Percentiles rank a stretch among this genome's conserved stretches.
These are phyloP conservation scores for Scytalidium sp. DNA, from an alignment of 2,329 filamentous ascomycete species.

Conservation along the genomic window DNA sequence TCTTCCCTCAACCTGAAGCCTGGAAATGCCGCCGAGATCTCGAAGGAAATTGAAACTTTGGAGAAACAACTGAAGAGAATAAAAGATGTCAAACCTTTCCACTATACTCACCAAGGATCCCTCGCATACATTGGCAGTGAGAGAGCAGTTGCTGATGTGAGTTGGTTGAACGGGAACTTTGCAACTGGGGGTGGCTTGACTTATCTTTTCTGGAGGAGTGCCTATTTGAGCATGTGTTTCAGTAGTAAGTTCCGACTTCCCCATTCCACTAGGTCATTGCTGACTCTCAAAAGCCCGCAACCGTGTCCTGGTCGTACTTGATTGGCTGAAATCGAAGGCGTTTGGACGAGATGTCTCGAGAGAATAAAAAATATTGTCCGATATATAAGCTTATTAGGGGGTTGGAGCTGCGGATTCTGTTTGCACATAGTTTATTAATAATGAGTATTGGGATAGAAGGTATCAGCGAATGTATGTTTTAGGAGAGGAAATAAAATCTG, in stretches of 20 bases:
- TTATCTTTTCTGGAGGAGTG: slow-evolving; percentile 97
- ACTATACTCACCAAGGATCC: slow-evolving; percentile 97
- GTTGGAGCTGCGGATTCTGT: neutral
- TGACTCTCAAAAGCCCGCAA: slow-evolving; percentile 67
- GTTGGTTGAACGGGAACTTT: slow-evolving; percentile 95
- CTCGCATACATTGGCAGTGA: slow-evolving; percentile 98
- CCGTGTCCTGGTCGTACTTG: slow-evolving; percentile 84
- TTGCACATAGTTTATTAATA: neutral
- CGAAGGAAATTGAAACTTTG: slow-evolving; percentile 74
- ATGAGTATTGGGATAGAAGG: neutral
- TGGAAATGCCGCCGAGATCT: slow-evolving; percentile 63
- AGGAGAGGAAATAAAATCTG: too few species aligned
- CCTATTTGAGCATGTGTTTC: slow-evolving; percentile 99
- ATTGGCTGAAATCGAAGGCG: slow-evolving; percentile 96
- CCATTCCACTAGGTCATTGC: neutral
- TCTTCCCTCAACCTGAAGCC: slow-evolving; percentile 57
- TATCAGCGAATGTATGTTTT: neutral
- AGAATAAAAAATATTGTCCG: slow-evolving; percentile 53
- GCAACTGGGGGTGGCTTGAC: slow-evolving; percentile 91
- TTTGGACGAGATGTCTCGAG: slow-evolving; percentile 94
- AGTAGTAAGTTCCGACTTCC: slow-evolving; percentile 70
- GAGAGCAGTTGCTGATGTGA: slow-evolving; percentile 95
- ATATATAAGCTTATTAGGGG: neutral
- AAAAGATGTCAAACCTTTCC: slow-evolving; percentile 95
- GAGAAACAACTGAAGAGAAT: slow-evolving; percentile 85